Conservation (phyloP, 2,329 filamentous ascomycete species). For the Colletotrichum sojae region DNA sequence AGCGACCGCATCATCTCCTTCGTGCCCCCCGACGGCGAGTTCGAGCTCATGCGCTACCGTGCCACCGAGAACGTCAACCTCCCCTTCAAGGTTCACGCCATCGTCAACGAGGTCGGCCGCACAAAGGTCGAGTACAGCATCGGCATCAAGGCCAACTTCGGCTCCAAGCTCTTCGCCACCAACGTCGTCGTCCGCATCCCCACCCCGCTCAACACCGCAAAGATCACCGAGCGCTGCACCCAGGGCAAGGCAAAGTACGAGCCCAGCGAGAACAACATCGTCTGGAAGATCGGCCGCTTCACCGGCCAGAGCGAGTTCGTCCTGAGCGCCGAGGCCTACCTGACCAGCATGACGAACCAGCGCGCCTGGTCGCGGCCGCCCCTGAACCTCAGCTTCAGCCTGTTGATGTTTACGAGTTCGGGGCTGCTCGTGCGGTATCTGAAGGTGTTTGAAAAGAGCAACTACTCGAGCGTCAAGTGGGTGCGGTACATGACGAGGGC, state of each 20-base stretch:
- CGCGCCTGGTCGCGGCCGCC: constrained; percentile 97
- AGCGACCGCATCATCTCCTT: constrained; percentile 97
- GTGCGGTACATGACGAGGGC: constrained; percentile 99
- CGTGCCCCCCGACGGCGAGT: constrained; percentile 96
- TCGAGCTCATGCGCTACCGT: constrained; percentile 98
- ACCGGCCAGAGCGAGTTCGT: constrained; percentile 98
- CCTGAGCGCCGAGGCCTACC: constrained; percentile 89
- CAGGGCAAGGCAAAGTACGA: constrained; percentile 99
- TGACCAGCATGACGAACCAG: constrained; percentile 98
- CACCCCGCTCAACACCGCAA: constrained; percentile 95
- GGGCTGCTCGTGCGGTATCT: constrained; percentile 93
- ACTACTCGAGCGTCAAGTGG: constrained; percentile 99
- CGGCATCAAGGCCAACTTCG: constrained; percentile 96
- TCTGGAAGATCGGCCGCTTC: constrained; percentile 99
- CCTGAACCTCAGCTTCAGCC: constrained; percentile 89
- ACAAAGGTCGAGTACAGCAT: constrained; percentile 99
- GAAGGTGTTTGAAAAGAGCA: constrained; percentile 99
- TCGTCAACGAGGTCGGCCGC: constrained; percentile 96
- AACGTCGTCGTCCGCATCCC: constrained; percentile 96
- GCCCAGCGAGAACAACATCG: constrained; percentile 96
- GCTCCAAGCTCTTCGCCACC: constrained; percentile 94
- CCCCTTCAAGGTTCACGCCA: constrained; percentile 98
- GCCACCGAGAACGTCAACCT: constrained; percentile 99
- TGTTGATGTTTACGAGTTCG: constrained; percentile 98
- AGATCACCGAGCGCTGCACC: constrained; percentile 91